Evolutionary conservation across 257 asterid species (phyloP).

Genomic region (Pogostemon cablin): DNA sequence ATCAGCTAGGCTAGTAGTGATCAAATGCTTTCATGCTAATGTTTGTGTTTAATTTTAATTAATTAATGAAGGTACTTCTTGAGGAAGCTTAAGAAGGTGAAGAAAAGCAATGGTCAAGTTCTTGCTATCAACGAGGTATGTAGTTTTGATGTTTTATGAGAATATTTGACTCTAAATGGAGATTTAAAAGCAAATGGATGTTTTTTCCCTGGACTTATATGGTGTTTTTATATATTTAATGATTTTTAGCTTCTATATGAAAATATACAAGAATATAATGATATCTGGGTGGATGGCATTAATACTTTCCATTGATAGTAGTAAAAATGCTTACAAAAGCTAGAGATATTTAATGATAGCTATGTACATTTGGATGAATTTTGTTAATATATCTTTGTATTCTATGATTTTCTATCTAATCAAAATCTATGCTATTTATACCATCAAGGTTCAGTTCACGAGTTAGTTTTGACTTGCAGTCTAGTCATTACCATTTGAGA

Average conservation of each 20-base stretch:
- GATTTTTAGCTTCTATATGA: neutral
- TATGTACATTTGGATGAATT: neutral
- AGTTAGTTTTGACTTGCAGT: no score
- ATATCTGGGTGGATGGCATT: no score
- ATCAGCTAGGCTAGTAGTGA: neutral
- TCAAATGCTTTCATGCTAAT: neutral
- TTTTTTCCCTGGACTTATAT: neutral
- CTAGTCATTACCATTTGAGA: no score
- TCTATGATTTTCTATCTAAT: no score
- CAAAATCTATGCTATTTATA: no score
- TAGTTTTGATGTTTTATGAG: neutral
- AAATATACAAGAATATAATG: neutral
- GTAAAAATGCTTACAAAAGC: neutral
- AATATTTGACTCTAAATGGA: neutral
- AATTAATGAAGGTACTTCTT: slow-evolving; percentile 32
- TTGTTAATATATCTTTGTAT: neutral
- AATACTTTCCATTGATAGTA: neutral
- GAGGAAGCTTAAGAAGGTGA: slow-evolving; percentile 40
- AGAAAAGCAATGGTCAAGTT: slow-evolving; percentile 36
- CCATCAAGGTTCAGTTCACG: no score
- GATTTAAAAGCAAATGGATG: neutral
- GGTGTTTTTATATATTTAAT: neutral
- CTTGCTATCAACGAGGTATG: slow-evolving; percentile 39
- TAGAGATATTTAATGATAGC: neutral
- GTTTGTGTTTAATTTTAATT: neutral